A percentile compares a stretch with the other conserved stretches of the same genome.
Evolutionary conservation across 179 eudicot genomes (phyloP).

Genomic region (Pouteria campechiana): DNA sequence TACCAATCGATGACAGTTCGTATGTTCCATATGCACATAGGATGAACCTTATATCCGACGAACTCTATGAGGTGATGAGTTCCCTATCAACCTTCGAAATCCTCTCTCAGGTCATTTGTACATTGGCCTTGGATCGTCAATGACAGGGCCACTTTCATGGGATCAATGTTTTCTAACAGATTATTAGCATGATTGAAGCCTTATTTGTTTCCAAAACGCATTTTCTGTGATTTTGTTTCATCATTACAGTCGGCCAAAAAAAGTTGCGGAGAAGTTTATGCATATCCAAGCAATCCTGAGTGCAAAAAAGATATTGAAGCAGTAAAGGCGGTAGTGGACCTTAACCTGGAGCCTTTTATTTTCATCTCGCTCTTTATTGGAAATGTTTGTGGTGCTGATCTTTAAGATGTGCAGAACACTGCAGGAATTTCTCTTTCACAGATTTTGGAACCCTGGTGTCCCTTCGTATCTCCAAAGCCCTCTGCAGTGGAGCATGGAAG

Average conservation of each 20-base stretch:
- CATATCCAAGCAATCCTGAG: slow-evolving; percentile 5
- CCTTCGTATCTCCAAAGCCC: neutral
- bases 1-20: slow-evolving; percentile 5
- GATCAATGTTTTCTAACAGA: neutral
- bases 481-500: neutral
- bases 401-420: slow-evolving; percentile 4
- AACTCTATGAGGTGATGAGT: slow-evolving; percentile 10
- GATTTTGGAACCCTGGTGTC: slow-evolving; percentile 8
- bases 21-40: slow-evolving; percentile 15
- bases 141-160: neutral
- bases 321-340: neutral
- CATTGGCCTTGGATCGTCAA: neutral
- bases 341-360: slow-evolving; percentile 1
- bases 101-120: too few species aligned
- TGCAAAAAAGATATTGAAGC: slow-evolving; percentile 2
- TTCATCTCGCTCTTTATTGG: neutral
- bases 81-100: too few species aligned
- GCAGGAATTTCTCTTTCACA: neutral
- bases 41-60: slow-evolving; percentile 18
- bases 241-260: slow-evolving; percentile 2
- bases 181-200: neutral
- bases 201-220: too few species aligned
- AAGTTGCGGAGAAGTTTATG: slow-evolving; percentile 3
- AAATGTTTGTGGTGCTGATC: neutral
- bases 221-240: too few species aligned